Evolutionary conservation across 1,284 basidiomycete genomes (phyloP).

Genomic region (Tetrapyrgos nigripes): DNA sequence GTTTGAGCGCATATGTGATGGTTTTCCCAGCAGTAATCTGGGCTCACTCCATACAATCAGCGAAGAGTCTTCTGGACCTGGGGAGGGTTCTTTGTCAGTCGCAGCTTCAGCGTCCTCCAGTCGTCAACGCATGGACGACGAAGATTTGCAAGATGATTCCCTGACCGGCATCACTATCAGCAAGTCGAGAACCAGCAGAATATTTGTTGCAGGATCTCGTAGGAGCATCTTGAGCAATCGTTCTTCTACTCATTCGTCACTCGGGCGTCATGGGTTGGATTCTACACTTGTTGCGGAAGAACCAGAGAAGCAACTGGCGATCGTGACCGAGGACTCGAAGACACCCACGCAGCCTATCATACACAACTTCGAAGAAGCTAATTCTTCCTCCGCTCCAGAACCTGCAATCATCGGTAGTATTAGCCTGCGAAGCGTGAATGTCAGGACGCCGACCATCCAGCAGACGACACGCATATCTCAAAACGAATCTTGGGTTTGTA

Average conservation of each 20-base stretch:
- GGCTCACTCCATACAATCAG: constrained; percentile 14
- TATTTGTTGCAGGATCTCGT: background rate
- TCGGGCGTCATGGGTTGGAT: background rate
- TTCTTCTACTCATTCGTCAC: background rate
- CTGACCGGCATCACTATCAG: background rate
- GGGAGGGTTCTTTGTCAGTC: background rate
- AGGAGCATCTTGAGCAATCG: background rate
- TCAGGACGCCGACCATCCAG: background rate
- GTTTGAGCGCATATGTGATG: constrained; percentile 18
- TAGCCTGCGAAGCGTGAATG: background rate
- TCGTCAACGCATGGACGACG: background rate
- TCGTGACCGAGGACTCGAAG: background rate
- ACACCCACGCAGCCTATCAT: no score
- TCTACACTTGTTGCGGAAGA: background rate
- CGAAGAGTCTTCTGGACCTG: constrained; percentile 2
- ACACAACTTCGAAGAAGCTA: background rate
- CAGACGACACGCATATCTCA: background rate
- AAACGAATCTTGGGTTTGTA: background rate
- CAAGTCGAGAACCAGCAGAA: background rate
- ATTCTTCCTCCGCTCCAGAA: background rate
- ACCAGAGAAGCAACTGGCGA: background rate
- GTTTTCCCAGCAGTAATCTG: constrained; percentile 15
- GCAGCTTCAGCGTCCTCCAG: constrained; percentile 1
- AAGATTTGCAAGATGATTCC: background rate
- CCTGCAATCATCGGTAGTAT: background rate